Conservation (phyloP, 1,284 basidiomycete genomes). For the Lentinula novae-zelandiae region DNA sequence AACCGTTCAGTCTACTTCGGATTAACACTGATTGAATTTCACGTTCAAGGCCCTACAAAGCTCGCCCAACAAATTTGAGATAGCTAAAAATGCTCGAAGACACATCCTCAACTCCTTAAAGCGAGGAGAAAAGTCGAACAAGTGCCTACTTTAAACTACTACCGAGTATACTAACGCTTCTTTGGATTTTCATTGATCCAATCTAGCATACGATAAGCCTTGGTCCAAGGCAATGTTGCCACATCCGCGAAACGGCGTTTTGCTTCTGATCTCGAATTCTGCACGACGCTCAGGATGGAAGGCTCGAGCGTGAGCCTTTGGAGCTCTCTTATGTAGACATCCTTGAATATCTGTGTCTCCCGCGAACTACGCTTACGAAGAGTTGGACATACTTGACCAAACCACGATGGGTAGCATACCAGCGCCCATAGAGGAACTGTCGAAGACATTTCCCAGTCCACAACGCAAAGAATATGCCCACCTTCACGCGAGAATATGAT, state of each 20-base stretch:
- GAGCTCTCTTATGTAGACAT: constrained; percentile 21
- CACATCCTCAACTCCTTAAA: too few relatives aligned
- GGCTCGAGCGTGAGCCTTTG: constrained; percentile 19
- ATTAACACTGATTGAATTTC: too few relatives aligned
- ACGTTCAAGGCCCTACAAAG: too few relatives aligned
- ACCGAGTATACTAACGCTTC: background rate
- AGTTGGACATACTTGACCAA: constrained; percentile 10
- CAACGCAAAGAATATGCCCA: constrained; percentile 18
- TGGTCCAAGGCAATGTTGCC: constrained; percentile 19
- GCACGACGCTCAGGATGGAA: constrained; percentile 20
- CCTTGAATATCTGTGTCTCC: constrained; percentile 20
- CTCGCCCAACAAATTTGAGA: too few relatives aligned
- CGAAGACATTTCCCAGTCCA: constrained; percentile 22
- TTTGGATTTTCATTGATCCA: constrained; percentile 20
- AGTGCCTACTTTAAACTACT: background rate
- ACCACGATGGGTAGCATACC: constrained; percentile 22
- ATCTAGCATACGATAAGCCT: constrained; percentile 17
- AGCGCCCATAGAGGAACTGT: constrained; percentile 22
- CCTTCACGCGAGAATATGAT: constrained; percentile 20
- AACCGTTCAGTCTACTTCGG: too few relatives aligned
- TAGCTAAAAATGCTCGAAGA: too few relatives aligned
- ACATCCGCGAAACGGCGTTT: constrained; percentile 19
- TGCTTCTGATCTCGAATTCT: constrained; percentile 20
- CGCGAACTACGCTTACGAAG: constrained; percentile 7
- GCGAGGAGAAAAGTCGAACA: background rate